Evolutionary conservation across 805 yeast species (phyloP), one percentile per base, ranked within the genome.

Genomic region (Candida qinlingensis): DNA sequence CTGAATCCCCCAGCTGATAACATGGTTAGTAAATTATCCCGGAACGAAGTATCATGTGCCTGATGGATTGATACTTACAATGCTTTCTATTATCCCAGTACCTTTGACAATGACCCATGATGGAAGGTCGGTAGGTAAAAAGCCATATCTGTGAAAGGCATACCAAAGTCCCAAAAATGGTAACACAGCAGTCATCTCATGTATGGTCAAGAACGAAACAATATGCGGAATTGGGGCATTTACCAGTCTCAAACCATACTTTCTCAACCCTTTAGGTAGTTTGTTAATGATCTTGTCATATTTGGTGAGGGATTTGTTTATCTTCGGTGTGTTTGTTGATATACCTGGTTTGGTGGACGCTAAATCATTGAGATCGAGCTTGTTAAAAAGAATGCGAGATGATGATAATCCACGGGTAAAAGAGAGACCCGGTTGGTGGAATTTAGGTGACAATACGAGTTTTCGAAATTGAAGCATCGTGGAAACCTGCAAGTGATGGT

Each of bases 111-210:
- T 61, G 12, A 85, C 72, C 80, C 80, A 76, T 4, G 76, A 72
- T 0, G 88, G 85, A 30, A 80, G 57, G 46, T 77, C 82, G 7
- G 75, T 55, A 2, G 86, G 84, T 8, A 78, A 61, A 44, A 74
- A 66, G 46, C 78, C 77, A 38, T 74, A 70, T 50, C 76, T 72
- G 64, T 85, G 85, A 52, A 87, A 73, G 1, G 72, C 53, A 57
- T 79, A 85, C 90, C 92, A 85, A 3, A 85, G 55, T 0, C 81
- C 81, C 37, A 85, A 68, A 43, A 87, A 68, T 1, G 95, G 95
- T 30, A 77, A 74, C 3, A 87, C 72, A 3, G 96, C 96, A 0
- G 91, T 75, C 39, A 87, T 53, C 59, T 87, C 96, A 59, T 87
- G 96, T 11, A 87, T 69, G 4, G 86, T 61, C 6, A 86, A 54